These are phyloP conservation scores for Penicillium silybi DNA, from an alignment of 495 filamentous ascomycete genomes.

Conservation along the genomic window DNA sequence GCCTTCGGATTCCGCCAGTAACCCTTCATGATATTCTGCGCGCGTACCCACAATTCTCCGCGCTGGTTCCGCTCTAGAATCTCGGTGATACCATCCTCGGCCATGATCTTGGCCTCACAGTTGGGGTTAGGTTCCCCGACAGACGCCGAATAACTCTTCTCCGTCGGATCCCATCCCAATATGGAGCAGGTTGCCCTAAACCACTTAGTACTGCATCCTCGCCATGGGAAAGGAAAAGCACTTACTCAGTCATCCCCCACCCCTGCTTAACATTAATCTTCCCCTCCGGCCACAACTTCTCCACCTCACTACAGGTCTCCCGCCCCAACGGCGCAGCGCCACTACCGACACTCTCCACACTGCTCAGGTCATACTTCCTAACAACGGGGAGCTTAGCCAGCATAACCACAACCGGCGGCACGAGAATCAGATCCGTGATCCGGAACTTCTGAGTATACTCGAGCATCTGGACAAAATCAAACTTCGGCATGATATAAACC, in stretches of 20 bases:
- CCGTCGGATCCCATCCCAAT: constrained; percentile 55
- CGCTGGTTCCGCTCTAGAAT: constrained; percentile 36
- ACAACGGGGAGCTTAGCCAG: constrained; percentile 67
- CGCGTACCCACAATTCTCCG: constrained; percentile 67
- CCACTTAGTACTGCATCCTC: neutral
- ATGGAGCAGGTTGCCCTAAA: constrained; percentile 59
- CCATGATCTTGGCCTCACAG: constrained; percentile 59
- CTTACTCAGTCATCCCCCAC: constrained; percentile 80
- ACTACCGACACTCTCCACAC: constrained; percentile 50
- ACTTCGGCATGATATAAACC: constrained; percentile 70
- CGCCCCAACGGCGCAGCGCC: constrained; percentile 63
- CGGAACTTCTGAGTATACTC: constrained; percentile 62
- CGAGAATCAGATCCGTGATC: constrained; percentile 58
- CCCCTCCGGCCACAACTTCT: constrained; percentile 53
- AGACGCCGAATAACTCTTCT: constrained; percentile 31
- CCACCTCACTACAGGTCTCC: constrained; percentile 58
- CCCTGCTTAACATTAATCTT: constrained; percentile 66
- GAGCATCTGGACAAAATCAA: constrained; percentile 69
- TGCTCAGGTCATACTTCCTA: constrained; percentile 64
- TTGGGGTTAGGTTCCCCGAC: constrained; percentile 72
- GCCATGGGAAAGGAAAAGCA: constrained; percentile 9
- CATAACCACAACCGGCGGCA: constrained; percentile 68
- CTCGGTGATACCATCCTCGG: constrained; percentile 41
- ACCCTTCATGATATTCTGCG: constrained; percentile 65
- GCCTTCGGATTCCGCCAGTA: constrained; percentile 71